These are phyloP conservation scores for Tuber brumale DNA, from an alignment of 495 filamentous ascomycete species.

Conservation along the genomic window DNA sequence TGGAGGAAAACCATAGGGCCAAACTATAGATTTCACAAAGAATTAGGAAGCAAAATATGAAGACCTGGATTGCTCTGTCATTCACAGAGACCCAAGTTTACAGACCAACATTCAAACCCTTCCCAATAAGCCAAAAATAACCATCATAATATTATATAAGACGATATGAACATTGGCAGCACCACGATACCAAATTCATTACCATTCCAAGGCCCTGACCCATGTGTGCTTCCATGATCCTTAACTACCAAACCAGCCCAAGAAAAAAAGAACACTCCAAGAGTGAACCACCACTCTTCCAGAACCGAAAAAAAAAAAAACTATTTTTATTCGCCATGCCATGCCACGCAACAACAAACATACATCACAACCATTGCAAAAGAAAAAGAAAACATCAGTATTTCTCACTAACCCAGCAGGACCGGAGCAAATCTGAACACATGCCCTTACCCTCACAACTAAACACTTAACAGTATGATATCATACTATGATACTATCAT, in stretches of 20 bases:
- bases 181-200: not conserved
- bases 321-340: not conserved
- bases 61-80: too few relatives aligned
- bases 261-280: not conserved
- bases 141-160: too few relatives aligned
- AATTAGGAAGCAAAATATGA: not conserved
- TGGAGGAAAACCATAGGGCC: not conserved
- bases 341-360: not conserved
- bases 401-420: not conserved
- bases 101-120: too few relatives aligned
- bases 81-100: not conserved
- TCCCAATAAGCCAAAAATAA: too few relatives aligned
- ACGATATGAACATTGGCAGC: not conserved
- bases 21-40: not conserved
- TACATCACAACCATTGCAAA: not conserved
- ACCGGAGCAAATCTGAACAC: not conserved
- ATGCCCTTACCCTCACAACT: not conserved
- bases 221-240: not conserved
- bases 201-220: not conserved
- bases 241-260: not conserved
- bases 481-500: too few relatives aligned
- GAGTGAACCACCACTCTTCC: not conserved
- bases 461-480: too few relatives aligned
- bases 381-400: not conserved
- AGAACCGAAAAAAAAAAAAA: too few relatives aligned